Percentiles rank a stretch among this genome's conserved stretches.
Conservation (phyloP, 345 rosid species). For the Melaleuca alternifolia region DNA sequence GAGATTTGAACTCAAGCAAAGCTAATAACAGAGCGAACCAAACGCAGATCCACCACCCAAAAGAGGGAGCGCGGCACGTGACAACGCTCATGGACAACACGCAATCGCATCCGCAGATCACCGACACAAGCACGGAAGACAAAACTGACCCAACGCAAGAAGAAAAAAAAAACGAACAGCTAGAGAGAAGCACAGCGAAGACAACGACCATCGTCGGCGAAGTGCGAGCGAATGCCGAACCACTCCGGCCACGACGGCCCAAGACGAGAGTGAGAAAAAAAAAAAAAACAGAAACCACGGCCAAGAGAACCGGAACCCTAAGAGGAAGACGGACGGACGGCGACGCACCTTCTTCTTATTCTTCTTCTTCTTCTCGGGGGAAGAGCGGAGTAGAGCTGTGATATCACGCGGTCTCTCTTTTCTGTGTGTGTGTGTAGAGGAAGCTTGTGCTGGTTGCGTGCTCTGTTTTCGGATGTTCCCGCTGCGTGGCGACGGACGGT, state of each 20-base stretch:
- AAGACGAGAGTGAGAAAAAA: background rate
- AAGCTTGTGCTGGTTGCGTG: background rate
- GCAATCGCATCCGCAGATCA: background rate
- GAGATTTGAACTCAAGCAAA: background rate
- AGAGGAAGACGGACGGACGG: background rate
- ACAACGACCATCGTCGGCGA: background rate
- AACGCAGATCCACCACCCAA: background rate
- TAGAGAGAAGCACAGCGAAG: background rate
- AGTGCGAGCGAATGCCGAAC: background rate
- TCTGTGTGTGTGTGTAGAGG: background rate
- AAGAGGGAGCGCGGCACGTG: background rate
- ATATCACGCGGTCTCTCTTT: background rate
- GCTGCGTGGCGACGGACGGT: background rate
- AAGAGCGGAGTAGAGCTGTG: background rate
- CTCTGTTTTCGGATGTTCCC: background rate
- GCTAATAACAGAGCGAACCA: background rate
- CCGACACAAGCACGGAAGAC: background rate
- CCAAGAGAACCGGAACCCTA: background rate
- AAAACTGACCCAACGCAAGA: background rate
- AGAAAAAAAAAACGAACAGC: background rate
- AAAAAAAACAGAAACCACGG: too few relatives aligned
- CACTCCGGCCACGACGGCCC: background rate
- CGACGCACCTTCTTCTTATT: background rate
- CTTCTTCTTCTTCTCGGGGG: background rate
- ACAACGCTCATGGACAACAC: background rate